These are phyloP conservation scores for Trypanosoma congolense DNA, from an alignment of 208 protist species.

Conservation along the genomic window DNA sequence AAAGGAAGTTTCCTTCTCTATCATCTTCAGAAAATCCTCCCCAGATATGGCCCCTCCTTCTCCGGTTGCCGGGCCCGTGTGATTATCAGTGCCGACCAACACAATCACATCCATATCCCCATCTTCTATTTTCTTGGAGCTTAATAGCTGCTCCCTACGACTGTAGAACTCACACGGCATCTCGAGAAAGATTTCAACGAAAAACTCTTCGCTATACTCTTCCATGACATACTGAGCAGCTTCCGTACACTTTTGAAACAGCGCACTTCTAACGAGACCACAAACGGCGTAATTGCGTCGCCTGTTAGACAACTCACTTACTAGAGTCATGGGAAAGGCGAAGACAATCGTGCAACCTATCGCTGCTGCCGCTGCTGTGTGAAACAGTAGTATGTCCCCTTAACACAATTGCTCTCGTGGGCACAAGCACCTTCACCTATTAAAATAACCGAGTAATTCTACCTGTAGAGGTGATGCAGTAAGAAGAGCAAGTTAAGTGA, in stretches of 20 bases:
- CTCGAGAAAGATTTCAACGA: slow-evolving; percentile 49
- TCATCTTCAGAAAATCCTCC: slow-evolving; percentile 36
- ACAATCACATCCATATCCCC: slow-evolving; percentile 24
- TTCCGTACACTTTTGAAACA: slow-evolving; percentile 76
- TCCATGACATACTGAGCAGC: slow-evolving; percentile 60
- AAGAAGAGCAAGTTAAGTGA: too few species aligned
- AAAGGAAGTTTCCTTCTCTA: slow-evolving; percentile 48
- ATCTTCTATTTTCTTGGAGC: slow-evolving; percentile 29
- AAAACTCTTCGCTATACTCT: slow-evolving; percentile 40
- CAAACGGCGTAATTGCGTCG: slow-evolving; percentile 42
- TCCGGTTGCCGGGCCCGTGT: slow-evolving; percentile 3
- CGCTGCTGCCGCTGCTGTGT: too few species aligned
- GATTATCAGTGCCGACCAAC: slow-evolving; percentile 7
- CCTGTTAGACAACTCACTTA: background rate
- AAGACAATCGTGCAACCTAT: too few species aligned
- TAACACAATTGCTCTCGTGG: too few species aligned
- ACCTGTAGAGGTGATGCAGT: too few species aligned
- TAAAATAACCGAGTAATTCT: too few species aligned
- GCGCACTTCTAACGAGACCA: slow-evolving; percentile 44
- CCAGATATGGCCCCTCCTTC: slow-evolving; percentile 26
- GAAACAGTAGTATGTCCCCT: too few species aligned
- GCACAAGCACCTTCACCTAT: too few species aligned
- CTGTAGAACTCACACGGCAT: slow-evolving; percentile 59
- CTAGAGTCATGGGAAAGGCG: background rate
- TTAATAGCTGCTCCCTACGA: slow-evolving; percentile 30